Evolutionary conservation across 768 basidiomycete genomes (phyloP).

Genomic region (Lactarius vividus): DNA sequence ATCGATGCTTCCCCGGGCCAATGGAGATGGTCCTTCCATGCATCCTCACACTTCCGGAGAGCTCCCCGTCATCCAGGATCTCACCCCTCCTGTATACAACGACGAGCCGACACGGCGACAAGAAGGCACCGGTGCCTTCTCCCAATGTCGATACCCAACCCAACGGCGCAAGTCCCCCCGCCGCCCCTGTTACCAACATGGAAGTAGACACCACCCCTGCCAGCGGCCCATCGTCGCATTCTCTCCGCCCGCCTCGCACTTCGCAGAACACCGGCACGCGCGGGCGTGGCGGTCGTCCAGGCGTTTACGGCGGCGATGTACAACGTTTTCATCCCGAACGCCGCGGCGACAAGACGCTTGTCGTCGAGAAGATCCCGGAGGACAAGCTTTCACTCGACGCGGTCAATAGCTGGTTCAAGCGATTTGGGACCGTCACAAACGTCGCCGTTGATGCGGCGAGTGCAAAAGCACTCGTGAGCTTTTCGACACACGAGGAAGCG

Average conservation of each 20-base stretch:
- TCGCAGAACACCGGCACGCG: conserved; percentile 27
- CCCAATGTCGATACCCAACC: conserved; percentile 5
- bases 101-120: conserved; percentile 23
- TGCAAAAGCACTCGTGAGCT: conserved; percentile 85
- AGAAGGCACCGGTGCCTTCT: conserved; percentile 7
- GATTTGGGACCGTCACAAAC: conserved; percentile 89
- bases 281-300: conserved; percentile 44
- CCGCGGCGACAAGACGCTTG: conserved; percentile 75
- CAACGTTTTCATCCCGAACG: conserved; percentile 66
- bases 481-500: conserved; percentile 78
- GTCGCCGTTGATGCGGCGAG: conserved; percentile 78
- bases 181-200: conserved; percentile 22
- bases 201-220: conserved; percentile 35
- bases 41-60: conserved; percentile 56
- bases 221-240: conserved; percentile 34
- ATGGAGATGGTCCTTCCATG: conserved; percentile 42
- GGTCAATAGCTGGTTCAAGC: conserved; percentile 87
- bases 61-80: conserved; percentile 79
- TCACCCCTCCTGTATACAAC: conserved; percentile 55
- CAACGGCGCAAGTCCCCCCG: conserved; percentile 4
- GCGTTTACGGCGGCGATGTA: conserved; percentile 62
- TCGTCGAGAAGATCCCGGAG: conserved; percentile 92
- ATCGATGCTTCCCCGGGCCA: conserved; percentile 54
- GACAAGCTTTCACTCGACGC: conserved; percentile 74
- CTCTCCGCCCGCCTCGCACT: conserved; percentile 20